Evolutionary conservation across 768 basidiomycete genomes (phyloP), one percentile per base, ranked within the genome.

Genomic region (Amanita inopinata): DNA sequence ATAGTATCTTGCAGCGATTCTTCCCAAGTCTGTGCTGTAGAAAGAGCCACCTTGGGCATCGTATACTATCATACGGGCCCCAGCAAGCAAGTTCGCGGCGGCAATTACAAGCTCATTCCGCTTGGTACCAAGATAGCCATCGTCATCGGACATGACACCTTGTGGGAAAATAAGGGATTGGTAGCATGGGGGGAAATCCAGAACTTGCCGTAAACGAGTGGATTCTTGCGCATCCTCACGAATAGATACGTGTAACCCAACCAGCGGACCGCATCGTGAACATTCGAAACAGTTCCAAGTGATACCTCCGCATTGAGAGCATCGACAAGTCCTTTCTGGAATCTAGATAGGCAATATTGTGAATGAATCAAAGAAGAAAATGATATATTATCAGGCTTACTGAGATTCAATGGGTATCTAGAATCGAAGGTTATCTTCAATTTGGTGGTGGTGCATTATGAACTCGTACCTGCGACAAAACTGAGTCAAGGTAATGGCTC

Each of bases 1-100:
- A 61, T 98, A 99, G 61, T 96, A 99, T 61, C 86, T 93, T 3
- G 94, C 90, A 0, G 96, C 92, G 52, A 98, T 93, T 49, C 91
- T 70, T n/a, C 96, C 96, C 2, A 94, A 62, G 49, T 96, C 93
- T n/a, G 85, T 89, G 50, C 83, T 77, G 2, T 70, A 63, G 44
- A 96, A 80, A 2, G 70, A 61, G 9, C 74, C 77, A 3, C 65
- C 70, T 0, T 57, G 57, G 25, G 63, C 57, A 53, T 91, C 80
- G 53, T 80, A 86, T 33, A 74, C 67, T 40, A 97, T 82, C 96
- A 99, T 99, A 30, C 74, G 70, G 9, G 78, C 69, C 20, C 74
- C 66, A 17, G 77, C 70, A 2, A 99, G 75, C 46, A 65, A 74
- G 27, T 66, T 61, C 4, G 88, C 87, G 1, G 90, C 83, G 33